Conservation (phyloP, 2,329 filamentous ascomycete species). For the Aureobasidium sp. region DNA sequence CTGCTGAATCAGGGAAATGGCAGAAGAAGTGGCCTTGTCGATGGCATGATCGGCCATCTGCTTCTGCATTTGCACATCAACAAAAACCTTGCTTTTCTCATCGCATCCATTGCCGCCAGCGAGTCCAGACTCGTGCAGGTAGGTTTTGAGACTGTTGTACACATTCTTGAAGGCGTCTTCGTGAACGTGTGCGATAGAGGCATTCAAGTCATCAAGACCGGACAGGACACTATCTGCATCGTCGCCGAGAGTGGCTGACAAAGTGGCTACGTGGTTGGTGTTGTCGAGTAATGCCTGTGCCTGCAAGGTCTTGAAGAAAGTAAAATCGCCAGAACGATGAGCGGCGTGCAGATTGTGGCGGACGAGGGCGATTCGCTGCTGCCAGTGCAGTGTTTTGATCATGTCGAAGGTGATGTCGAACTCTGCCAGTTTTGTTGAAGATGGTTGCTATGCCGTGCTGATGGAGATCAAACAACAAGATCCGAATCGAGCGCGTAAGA, state of each 20-base stretch:
- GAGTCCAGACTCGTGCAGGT: conserved; percentile 17
- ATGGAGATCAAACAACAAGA: too few species aligned
- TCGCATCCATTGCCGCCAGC: conserved; percentile 24
- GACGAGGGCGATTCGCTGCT: conserved; percentile 39
- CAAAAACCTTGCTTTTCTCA: conserved; percentile 32
- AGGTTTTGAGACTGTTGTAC: conserved; percentile 37
- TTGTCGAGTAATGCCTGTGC: conserved; percentile 38
- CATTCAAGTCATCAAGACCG: conserved; percentile 41
- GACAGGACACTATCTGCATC: conserved; percentile 38
- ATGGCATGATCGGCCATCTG: conserved; percentile 41
- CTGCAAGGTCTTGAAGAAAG: conserved; percentile 41
- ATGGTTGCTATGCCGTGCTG: too few species aligned
- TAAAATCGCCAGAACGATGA: conserved; percentile 39
- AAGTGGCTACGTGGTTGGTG: conserved; percentile 39
- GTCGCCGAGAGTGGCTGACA: conserved; percentile 35
- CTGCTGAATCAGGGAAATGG: conserved; percentile 38
- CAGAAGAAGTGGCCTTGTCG: conserved; percentile 40
- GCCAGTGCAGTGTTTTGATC: conserved; percentile 38
- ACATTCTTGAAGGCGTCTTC: conserved; percentile 42
- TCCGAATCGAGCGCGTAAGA: too few species aligned
- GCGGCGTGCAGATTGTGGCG: conserved; percentile 40
- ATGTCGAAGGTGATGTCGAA: conserved; percentile 23
- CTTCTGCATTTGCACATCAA: conserved; percentile 39
- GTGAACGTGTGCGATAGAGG: conserved; percentile 39
- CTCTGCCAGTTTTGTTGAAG: conserved; percentile 7